phyloP scores from a whole-genome alignment of 2,329 filamentous ascomycete species.

The Bertia moriformis region DNA sequence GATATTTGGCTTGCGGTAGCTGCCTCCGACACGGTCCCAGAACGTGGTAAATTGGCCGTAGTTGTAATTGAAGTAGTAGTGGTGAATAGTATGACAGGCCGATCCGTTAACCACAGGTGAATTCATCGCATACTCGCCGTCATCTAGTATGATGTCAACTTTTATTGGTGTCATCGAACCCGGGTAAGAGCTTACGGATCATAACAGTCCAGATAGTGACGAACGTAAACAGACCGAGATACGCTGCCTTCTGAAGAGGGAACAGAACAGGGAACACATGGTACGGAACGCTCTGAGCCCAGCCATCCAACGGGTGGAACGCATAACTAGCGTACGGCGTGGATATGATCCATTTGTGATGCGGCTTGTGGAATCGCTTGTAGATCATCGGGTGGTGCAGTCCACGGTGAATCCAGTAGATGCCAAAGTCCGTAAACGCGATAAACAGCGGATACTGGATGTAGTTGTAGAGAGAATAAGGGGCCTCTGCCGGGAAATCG shows the following conservation, averaged over 20 bases:
- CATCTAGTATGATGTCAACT: conserved; percentile 26
- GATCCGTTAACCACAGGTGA: conserved; percentile 54
- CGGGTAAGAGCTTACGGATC: conserved; percentile 22
- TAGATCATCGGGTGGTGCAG: conserved; percentile 50
- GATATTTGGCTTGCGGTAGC: conserved; percentile 29
- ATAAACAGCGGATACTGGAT: conserved; percentile 54
- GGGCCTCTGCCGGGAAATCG: conserved; percentile 38
- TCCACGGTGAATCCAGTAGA: conserved; percentile 58
- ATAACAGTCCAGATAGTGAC: conserved; percentile 60
- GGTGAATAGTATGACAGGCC: conserved; percentile 59
- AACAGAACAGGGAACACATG: conserved; percentile 56
- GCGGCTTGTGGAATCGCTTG: conserved; percentile 53
- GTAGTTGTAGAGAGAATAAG: conserved; percentile 33
- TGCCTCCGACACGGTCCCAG: conserved; percentile 53
- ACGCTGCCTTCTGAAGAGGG: conserved; percentile 52
- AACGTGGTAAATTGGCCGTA: conserved; percentile 58
- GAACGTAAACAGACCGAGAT: conserved; percentile 49
- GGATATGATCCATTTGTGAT: conserved; percentile 65
- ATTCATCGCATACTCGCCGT: conserved; percentile 56
- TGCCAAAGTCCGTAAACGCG: conserved; percentile 52
- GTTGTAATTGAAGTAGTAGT: conserved; percentile 54
- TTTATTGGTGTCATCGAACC: neutral
- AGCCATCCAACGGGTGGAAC: conserved; percentile 56
- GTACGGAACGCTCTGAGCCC: conserved; percentile 51
- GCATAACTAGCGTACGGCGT: conserved; percentile 56